These are phyloP conservation scores for Canavalia ensiformis DNA, from an alignment of 306 rosid species.

Conservation along the genomic window DNA sequence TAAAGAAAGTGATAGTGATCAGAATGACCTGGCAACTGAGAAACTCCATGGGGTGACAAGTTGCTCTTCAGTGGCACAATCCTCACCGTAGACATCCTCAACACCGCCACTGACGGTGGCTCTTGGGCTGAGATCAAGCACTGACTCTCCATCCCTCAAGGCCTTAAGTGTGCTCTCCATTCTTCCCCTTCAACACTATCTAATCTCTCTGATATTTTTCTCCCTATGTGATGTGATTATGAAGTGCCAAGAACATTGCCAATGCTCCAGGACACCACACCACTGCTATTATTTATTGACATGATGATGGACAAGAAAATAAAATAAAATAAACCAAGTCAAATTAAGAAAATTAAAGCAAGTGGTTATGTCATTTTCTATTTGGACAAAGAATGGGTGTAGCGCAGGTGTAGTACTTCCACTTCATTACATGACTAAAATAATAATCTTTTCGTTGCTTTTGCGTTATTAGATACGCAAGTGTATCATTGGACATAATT, in stretches of 20 bases:
- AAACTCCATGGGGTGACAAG: constrained; percentile 84
- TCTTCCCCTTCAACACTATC: constrained; percentile 2
- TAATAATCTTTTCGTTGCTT: background rate
- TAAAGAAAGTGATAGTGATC: background rate
- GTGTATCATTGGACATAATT: background rate
- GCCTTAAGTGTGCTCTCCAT: constrained; percentile 72
- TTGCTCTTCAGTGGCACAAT: constrained; percentile 77
- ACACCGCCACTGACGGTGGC: constrained; percentile 75
- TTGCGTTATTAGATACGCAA: background rate
- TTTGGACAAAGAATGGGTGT: background rate
- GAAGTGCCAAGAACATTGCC: background rate
- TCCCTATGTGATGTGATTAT: background rate
- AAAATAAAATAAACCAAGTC: background rate
- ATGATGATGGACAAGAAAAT: background rate
- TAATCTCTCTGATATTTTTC: background rate
- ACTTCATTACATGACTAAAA: background rate
- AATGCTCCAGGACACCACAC: background rate
- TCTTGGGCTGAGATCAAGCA: constrained; percentile 72
- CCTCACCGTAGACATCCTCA: constrained; percentile 81
- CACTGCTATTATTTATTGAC: constrained; percentile 4
- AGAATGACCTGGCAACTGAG: constrained; percentile 80
- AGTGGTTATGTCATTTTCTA: constrained; percentile 12
- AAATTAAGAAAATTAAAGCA: background rate
- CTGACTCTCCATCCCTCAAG: constrained; percentile 64
- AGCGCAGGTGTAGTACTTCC: background rate